Evolutionary conservation across 2,329 filamentous ascomycete species (phyloP).

Genomic region (Talaromyces sp.): DNA sequence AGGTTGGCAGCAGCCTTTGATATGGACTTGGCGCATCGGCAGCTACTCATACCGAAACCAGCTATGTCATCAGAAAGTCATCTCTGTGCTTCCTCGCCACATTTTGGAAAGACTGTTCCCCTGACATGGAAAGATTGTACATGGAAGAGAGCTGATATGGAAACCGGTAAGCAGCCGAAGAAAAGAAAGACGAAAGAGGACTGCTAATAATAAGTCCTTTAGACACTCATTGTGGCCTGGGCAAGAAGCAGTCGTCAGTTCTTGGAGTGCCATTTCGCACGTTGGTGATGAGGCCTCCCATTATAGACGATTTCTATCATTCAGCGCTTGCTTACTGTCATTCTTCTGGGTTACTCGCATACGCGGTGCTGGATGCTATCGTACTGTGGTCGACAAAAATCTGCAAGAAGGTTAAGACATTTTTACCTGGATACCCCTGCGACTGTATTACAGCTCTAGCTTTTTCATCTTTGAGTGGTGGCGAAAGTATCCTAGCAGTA

Average conservation of each 20-base stretch:
- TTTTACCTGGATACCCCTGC: constrained; percentile 38
- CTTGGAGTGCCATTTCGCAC: constrained; percentile 67
- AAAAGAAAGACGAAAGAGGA: neutral
- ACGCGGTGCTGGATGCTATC: constrained; percentile 73
- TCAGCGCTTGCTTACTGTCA: constrained; percentile 82
- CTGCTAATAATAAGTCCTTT: neutral
- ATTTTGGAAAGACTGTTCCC: constrained; percentile 31
- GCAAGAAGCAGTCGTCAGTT: neutral
- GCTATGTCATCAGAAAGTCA: constrained; percentile 23
- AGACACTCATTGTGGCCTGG: neutral
- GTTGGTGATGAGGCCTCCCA: constrained; percentile 72
- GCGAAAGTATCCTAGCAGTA: constrained; percentile 76
- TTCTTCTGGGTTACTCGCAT: constrained; percentile 71
- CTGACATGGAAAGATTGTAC: constrained; percentile 40
- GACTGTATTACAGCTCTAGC: constrained; percentile 76
- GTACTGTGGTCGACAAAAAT: constrained; percentile 83
- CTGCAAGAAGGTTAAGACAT: constrained; percentile 62
- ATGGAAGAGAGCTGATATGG: constrained; percentile 33
- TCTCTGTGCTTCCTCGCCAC: constrained; percentile 25
- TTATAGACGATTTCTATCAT: constrained; percentile 92
- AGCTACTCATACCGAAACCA: constrained; percentile 57
- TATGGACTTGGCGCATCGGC: constrained; percentile 65
- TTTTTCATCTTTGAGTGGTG: constrained; percentile 77
- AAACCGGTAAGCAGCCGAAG: constrained; percentile 32
- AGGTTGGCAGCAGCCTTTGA: constrained; percentile 76